These are phyloP conservation scores for Cercospora sp. DNA, from an alignment of 2,329 filamentous ascomycete species.

Conservation along the genomic window DNA sequence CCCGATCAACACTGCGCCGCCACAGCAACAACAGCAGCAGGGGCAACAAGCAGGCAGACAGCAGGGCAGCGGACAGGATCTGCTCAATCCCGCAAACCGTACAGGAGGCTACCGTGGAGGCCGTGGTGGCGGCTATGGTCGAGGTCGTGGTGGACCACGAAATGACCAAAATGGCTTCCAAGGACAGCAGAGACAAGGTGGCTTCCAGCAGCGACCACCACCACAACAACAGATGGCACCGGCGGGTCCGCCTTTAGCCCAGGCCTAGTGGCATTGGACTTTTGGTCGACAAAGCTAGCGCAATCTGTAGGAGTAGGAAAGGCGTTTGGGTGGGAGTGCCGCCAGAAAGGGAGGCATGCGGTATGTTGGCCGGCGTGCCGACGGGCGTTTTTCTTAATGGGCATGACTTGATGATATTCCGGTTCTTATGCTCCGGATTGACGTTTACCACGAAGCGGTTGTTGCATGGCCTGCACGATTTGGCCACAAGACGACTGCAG, in stretches of 20 bases:
- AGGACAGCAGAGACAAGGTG: constrained; percentile 34
- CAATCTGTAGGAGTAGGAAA: constrained; percentile 30
- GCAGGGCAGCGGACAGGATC: constrained; percentile 39
- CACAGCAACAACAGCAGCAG: constrained; percentile 31
- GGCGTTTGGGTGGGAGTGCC: constrained; percentile 26
- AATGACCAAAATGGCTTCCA: constrained; percentile 37
- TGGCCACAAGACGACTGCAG: constrained; percentile 22
- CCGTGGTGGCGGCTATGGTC: constrained; percentile 36
- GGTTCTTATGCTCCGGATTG: constrained; percentile 34
- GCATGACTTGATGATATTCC: constrained; percentile 35
- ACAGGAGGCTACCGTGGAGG: constrained; percentile 37
- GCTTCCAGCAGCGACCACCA: constrained; percentile 34
- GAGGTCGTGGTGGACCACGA: constrained; percentile 37
- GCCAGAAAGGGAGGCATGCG: constrained; percentile 20
- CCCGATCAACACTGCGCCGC: constrained; percentile 62
- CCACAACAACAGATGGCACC: constrained; percentile 36
- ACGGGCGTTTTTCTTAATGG: constrained; percentile 29
- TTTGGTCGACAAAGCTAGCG: constrained; percentile 21
- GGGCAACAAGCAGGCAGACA: constrained; percentile 33
- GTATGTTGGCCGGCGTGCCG: constrained; percentile 34
- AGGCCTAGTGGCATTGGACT: constrained; percentile 31
- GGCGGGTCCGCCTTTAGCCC: constrained; percentile 32
- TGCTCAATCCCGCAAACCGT: constrained; percentile 39
- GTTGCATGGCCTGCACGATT: constrained; percentile 17
- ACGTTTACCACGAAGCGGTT: constrained; percentile 22